Conservation (phyloP, 768 basidiomycete species). For the Boletellus sp. region DNA sequence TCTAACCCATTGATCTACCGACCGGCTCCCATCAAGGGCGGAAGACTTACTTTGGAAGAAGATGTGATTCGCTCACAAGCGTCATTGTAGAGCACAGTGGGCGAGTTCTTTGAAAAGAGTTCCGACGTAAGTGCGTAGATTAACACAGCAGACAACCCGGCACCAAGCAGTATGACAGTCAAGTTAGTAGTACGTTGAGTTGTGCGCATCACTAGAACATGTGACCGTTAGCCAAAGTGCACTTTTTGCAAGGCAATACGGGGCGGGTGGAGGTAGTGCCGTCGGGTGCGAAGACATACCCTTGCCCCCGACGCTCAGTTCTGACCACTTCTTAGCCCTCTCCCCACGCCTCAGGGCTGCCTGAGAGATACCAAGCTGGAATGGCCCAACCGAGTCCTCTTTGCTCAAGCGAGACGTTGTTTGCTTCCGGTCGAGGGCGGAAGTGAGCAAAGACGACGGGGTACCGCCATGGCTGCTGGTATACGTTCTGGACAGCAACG, state of each 20-base stretch:
- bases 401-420: slow-evolving; percentile 33
- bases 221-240: not conserved
- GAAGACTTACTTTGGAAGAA: slow-evolving; percentile 40
- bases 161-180: slow-evolving; percentile 66
- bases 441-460: slow-evolving; percentile 53
- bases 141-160: slow-evolving; percentile 71
- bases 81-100: slow-evolving; percentile 72
- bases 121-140: slow-evolving; percentile 77
- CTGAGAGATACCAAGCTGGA: slow-evolving; percentile 67
- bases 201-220: slow-evolving; percentile 24
- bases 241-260: not conserved
- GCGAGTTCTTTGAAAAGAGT: slow-evolving; percentile 84
- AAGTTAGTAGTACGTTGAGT: slow-evolving; percentile 51
- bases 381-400: slow-evolving; percentile 71
- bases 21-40: not conserved
- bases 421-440: slow-evolving; percentile 60
- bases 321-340: slow-evolving; percentile 72
- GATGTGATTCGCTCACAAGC: slow-evolving; percentile 49
- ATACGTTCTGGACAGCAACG: slow-evolving; percentile 32
- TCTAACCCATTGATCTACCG: not conserved
- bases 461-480: slow-evolving; percentile 44
- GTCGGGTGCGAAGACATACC: slow-evolving; percentile 36
- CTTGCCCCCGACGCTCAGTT: slow-evolving; percentile 74
- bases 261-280: not conserved
- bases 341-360: slow-evolving; percentile 50